Evolutionary conservation across 106 monocot species (phyloP).

Genomic region (Ottelia alismoides): DNA sequence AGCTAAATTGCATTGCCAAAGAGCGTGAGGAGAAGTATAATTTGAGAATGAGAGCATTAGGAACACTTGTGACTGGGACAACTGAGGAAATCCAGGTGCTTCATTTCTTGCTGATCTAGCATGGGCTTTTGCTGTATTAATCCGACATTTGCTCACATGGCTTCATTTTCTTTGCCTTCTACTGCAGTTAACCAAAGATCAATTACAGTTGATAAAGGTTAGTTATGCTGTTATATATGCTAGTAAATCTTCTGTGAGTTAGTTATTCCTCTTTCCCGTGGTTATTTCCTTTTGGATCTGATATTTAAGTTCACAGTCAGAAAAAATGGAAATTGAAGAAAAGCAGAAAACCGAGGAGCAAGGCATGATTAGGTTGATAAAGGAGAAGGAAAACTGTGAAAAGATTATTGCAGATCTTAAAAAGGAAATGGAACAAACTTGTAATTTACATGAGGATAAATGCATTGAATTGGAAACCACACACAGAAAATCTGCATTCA

Average conservation of each 20-base stretch:
- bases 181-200: conserved; percentile 25
- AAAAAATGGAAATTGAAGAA: conserved; percentile 57
- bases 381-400: conserved; percentile 66
- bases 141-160: background rate
- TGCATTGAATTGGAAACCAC: conserved; percentile 32
- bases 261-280: background rate
- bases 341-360: conserved; percentile 48
- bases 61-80: conserved; percentile 39
- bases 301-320: conserved; percentile 27
- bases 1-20: conserved; percentile 54
- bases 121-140: background rate
- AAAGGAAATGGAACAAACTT: conserved; percentile 38
- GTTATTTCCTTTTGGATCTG: background rate
- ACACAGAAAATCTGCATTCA: conserved; percentile 15
- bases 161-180: conserved; percentile 7
- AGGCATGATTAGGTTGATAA: conserved; percentile 38
- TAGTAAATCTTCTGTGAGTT: background rate
- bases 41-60: conserved; percentile 54
- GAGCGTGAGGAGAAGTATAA: conserved; percentile 58
- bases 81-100: conserved; percentile 36
- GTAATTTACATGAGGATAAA: conserved; percentile 34
- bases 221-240: background rate
- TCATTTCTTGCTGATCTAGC: no score
- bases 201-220: conserved; percentile 31
- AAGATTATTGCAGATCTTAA: conserved; percentile 45